These are phyloP conservation scores for Tricholoma bakamatsutake DNA, from an alignment of 768 basidiomycete species.

Conservation along the genomic window DNA sequence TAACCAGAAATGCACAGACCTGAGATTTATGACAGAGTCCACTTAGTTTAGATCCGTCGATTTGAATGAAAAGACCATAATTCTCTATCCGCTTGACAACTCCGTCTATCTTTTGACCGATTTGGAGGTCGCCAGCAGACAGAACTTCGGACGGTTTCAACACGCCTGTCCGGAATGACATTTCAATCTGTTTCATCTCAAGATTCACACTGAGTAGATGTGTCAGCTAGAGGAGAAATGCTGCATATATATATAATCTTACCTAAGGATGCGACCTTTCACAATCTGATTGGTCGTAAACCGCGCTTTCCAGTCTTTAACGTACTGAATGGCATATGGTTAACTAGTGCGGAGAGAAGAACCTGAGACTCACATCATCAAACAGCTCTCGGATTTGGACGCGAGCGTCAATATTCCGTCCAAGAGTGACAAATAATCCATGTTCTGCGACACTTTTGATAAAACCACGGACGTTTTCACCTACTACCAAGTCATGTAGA, in stretches of 20 bases:
- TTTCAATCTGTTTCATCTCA: constrained; percentile 77
- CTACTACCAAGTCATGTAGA: constrained; percentile 59
- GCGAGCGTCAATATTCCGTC: constrained; percentile 79
- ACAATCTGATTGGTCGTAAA: constrained; percentile 82
- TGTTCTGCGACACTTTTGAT: constrained; percentile 83
- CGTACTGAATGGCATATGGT: constrained; percentile 48
- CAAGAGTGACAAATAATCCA: constrained; percentile 86
- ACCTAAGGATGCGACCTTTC: constrained; percentile 81
- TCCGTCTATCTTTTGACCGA: constrained; percentile 79
- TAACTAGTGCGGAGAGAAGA: neutral
- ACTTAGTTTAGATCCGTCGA: constrained; percentile 76
- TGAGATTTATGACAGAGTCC: constrained; percentile 95
- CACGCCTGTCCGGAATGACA: constrained; percentile 77
- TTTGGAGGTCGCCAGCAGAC: constrained; percentile 51
- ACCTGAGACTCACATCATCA: constrained; percentile 55
- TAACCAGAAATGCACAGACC: constrained; percentile 34
- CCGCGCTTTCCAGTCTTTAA: constrained; percentile 91
- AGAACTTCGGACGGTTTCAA: constrained; percentile 32
- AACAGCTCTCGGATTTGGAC: constrained; percentile 93
- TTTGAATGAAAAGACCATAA: constrained; percentile 90
- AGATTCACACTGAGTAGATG: constrained; percentile 53
- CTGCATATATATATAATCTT: constrained; percentile 11
- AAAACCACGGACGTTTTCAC: constrained; percentile 79
- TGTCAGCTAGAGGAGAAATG: constrained; percentile 1
- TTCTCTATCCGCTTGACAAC: constrained; percentile 76